These are phyloP conservation scores for Pseudozyma hubeiensis DNA, from an alignment of 1,284 basidiomycete species.

Conservation along the genomic window DNA sequence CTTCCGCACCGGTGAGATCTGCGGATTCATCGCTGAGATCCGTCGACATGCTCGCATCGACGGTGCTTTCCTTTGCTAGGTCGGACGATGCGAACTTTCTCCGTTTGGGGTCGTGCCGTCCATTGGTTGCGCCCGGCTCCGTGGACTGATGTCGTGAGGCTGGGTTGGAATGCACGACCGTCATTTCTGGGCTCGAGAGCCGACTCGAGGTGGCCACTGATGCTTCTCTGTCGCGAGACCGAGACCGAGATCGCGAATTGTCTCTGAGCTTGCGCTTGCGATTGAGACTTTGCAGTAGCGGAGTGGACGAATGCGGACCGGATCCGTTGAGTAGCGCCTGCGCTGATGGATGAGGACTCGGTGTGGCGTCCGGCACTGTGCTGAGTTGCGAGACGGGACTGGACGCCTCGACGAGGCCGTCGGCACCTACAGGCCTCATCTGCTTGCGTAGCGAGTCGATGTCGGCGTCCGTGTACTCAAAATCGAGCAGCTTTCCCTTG, in stretches of 20 bases:
- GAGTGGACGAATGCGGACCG: conserved; percentile 36
- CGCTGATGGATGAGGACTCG: conserved; percentile 39
- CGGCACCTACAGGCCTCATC: conserved; percentile 44
- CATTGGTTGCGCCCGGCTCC: conserved; percentile 18
- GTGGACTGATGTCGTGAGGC: conserved; percentile 35
- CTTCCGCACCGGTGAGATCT: conserved; percentile 18
- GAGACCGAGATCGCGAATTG: conserved; percentile 33
- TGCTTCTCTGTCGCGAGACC: conserved; percentile 42
- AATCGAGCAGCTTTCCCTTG: conserved; percentile 79
- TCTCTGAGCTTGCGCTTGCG: conserved; percentile 49
- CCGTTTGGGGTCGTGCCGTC: conserved; percentile 34
- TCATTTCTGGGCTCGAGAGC: conserved; percentile 52
- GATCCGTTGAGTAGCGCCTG: conserved; percentile 33
- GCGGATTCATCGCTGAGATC: conserved; percentile 43
- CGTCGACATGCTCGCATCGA: conserved; percentile 32
- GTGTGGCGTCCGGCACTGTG: conserved; percentile 43
- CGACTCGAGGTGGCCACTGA: conserved; percentile 53
- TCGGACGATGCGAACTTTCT: conserved; percentile 24
- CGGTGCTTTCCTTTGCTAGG: conserved; percentile 16
- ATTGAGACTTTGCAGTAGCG: conserved; percentile 40
- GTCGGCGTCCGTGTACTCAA: conserved; percentile 79
- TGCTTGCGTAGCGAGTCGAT: conserved; percentile 77
- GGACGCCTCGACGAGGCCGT: conserved; percentile 40
- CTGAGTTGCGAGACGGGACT: conserved; percentile 48
- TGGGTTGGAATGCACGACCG: conserved; percentile 36